These are phyloP conservation scores for Elsinoe australis DNA, from an alignment of 2,329 filamentous ascomycete species.

Conservation along the genomic window DNA sequence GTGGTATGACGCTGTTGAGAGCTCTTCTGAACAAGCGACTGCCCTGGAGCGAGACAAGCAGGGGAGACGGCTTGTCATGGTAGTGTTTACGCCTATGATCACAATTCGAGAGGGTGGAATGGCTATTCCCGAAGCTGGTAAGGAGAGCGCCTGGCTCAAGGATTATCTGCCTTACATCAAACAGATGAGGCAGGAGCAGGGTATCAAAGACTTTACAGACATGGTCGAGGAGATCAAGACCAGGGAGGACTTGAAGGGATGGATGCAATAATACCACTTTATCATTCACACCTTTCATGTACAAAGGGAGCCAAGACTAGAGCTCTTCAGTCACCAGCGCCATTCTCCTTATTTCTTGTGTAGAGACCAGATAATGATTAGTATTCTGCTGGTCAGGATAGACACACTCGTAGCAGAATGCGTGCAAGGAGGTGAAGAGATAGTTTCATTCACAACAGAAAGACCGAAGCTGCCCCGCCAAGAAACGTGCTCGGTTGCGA, in stretches of 20 bases:
- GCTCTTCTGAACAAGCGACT: background rate
- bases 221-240: conserved; percentile 4
- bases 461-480: no score
- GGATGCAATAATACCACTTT: no score
- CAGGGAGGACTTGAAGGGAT: conserved; percentile 9
- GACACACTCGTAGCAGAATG: no score
- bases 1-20: conserved; percentile 8
- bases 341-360: no score
- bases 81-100: conserved; percentile 12
- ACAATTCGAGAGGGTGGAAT: conserved; percentile 7
- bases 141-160: conserved; percentile 6
- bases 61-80: conserved; percentile 5
- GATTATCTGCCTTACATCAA: conserved; percentile 9
- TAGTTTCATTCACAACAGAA: no score
- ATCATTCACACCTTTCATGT: no score
- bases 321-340: no score
- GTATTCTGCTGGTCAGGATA: no score
- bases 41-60: conserved; percentile 2
- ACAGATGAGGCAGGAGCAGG: background rate
- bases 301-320: no score
- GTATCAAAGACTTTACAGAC: conserved; percentile 2
- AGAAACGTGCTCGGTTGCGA: no score
- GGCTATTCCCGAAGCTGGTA: conserved; percentile 1
- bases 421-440: no score
- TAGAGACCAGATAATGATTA: no score